Base-by-base conservation (phyloP, 192 early-diverging fungal genomes). In the Geosiphon pyriformis region DNA sequence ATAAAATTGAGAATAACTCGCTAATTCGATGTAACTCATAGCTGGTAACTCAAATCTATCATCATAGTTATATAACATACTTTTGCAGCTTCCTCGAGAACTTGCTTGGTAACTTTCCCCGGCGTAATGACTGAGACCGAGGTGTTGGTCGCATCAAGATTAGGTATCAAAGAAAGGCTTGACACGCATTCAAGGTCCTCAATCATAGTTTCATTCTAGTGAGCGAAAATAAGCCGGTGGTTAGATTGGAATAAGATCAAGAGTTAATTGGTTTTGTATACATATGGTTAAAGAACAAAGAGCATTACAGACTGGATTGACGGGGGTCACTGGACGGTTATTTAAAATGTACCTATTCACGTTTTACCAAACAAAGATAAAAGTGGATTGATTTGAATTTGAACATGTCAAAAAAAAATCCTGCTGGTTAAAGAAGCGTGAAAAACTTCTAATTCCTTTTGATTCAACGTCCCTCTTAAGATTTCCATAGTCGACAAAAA, bases 71-170 rank as follows among this genome's bases (percentile, higher is more conserved):
- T 6, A 42, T 42, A n/a, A 20, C 0, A 25, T 59, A 59, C 58
- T 15, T 75, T 63, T 12, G 76, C 69, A 4, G 87, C 87, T 46
- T 85, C 76, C 42, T 82, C 63, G 23, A 92, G 61, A 1, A 89
- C 80, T 3, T 72, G 57, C 1, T 77, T 64, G 11, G 88, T 89
- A 50, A 90, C 79, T 7, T 73, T 65, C 0, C 88, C 88, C 17
- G 90, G 88, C 0, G 88, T 90, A 52, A 90, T 83, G 65, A 92
- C 65, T 17, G 88, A 90, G 1, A 92, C 59, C 20, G 82, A 73
- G 11, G 78, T 80, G 11, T 77, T 67, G 1, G 72, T 65, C 4
- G 80, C 79, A 49, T 63, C 17, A 6, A 65, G 15, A 2, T 78
- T 35, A 1, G 74, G 70, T 29, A 83, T 63, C 12, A 77, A 79